Evolutionary conservation across 2,329 filamentous ascomycete genomes (phyloP).

Genomic region (Exophiala oligosperma): DNA sequence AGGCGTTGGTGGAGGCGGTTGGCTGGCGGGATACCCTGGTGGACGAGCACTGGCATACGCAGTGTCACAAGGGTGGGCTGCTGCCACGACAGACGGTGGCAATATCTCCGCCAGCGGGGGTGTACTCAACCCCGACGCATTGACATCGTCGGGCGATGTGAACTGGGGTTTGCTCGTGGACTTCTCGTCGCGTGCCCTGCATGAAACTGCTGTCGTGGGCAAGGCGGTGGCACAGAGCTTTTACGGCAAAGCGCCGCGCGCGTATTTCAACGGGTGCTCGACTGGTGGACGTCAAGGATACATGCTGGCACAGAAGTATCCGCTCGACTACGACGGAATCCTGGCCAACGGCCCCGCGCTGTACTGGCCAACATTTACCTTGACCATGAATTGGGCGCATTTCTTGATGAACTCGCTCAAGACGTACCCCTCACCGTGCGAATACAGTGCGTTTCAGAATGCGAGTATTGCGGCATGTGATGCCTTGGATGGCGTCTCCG

Average conservation of each 20-base stretch:
- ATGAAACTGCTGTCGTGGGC: conserved; percentile 36
- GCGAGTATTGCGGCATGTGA: conserved; percentile 36
- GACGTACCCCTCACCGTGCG: conserved; percentile 34
- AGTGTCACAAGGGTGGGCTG: conserved; percentile 18
- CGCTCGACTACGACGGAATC: conserved; percentile 31
- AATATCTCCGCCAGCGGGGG: neutral
- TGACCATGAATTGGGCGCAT: conserved; percentile 29
- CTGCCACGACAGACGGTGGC: conserved; percentile 26
- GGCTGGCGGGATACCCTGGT: conserved; percentile 15
- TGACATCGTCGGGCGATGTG: conserved; percentile 31
- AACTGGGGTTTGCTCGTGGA: conserved; percentile 36
- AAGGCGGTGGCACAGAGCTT: conserved; percentile 9
- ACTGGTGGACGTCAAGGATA: conserved; percentile 61
- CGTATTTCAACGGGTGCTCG: conserved; percentile 60
- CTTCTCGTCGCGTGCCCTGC: conserved; percentile 35
- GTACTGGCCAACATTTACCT: conserved; percentile 31
- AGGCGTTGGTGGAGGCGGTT: conserved; percentile 41
- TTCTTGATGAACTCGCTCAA: conserved; percentile 23
- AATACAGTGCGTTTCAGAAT: conserved; percentile 35
- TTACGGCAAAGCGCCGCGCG: conserved; percentile 5
- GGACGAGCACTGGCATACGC: conserved; percentile 5
- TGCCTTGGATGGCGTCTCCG: conserved; percentile 27
- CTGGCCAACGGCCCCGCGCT: conserved; percentile 30
- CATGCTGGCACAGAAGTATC: conserved; percentile 40
- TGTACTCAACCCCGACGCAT: neutral